Percentiles rank a stretch among this genome's conserved stretches.
Conservation (phyloP, 768 basidiomycete species). For the Mrakia hoshinonis region DNA sequence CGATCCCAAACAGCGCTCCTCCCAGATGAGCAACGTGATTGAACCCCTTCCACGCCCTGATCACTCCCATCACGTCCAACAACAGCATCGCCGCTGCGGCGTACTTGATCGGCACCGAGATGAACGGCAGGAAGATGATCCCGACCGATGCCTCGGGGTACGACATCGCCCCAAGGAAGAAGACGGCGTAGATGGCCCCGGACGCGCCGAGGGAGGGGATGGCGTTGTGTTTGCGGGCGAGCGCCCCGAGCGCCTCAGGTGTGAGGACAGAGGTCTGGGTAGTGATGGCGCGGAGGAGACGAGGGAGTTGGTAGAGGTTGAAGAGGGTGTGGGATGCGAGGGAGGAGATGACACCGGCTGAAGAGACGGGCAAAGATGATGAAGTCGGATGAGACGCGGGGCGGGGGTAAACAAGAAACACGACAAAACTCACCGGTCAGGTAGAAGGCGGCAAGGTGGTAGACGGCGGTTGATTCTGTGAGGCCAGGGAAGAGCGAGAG, state of each 20-base stretch:
- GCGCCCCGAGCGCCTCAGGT: neutral
- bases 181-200: slow-evolving; percentile 25
- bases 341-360: slow-evolving; percentile 22
- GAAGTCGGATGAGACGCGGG: neutral
- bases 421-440: neutral
- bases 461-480: slow-evolving; percentile 18
- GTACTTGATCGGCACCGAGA: slow-evolving; percentile 14
- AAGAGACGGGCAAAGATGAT: too few species aligned
- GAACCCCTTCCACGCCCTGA: slow-evolving; percentile 24
- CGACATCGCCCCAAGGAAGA: slow-evolving; percentile 21
- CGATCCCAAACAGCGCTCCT: slow-evolving; percentile 23
- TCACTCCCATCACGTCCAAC: slow-evolving; percentile 20
- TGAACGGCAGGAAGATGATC: slow-evolving; percentile 25
- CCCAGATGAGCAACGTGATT: slow-evolving; percentile 26
- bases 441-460: slow-evolving; percentile 27
- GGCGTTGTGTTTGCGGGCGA: neutral
- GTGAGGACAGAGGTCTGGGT: slow-evolving; percentile 4
- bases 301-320: slow-evolving; percentile 16
- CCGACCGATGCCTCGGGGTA: slow-evolving; percentile 10
- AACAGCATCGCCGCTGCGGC: slow-evolving; percentile 1
- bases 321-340: slow-evolving; percentile 8
- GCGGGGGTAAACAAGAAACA: neutral
- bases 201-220: slow-evolving; percentile 20
- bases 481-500: slow-evolving; percentile 14
- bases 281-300: slow-evolving; percentile 8